phyloP scores from a whole-genome alignment of 2,329 filamentous ascomycete genomes.

The Hirsutella minnesotensis region DNA sequence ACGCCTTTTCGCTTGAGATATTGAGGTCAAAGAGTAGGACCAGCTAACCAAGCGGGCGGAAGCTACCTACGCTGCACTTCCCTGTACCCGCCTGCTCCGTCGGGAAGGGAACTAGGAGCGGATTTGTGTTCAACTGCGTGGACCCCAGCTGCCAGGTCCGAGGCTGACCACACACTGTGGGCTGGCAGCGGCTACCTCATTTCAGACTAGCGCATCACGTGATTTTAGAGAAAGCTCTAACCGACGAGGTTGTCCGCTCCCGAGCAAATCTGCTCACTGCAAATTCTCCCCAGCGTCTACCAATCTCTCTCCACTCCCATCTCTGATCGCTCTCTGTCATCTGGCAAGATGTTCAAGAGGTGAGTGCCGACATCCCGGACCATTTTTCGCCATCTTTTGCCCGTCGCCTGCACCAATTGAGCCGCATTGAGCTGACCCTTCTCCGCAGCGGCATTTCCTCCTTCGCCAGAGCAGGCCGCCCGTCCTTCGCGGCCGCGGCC shows the following conservation, averaged over 20 bases:
- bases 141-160: neutral
- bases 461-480: slow-evolving; percentile 50
- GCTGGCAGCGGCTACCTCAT: slow-evolving; percentile 5
- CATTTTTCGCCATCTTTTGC: slow-evolving; percentile 13
- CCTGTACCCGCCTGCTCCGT: no score
- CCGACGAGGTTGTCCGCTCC: slow-evolving; percentile 28
- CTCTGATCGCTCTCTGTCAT: slow-evolving; percentile 53
- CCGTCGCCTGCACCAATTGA: slow-evolving; percentile 29
- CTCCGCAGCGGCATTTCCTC: slow-evolving; percentile 52
- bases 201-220: slow-evolving; percentile 24
- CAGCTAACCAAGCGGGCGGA: no score
- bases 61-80: no score
- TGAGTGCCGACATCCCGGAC: slow-evolving; percentile 35
- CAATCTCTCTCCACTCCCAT: slow-evolving; percentile 47
- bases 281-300: slow-evolving; percentile 36
- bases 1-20: no score
- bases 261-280: slow-evolving; percentile 37
- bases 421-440: slow-evolving; percentile 32
- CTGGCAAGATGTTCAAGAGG: slow-evolving; percentile 76
- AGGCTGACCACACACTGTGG: neutral
- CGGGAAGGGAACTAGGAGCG: no score
- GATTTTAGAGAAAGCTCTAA: slow-evolving; percentile 29
- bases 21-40: no score
- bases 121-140: no score
- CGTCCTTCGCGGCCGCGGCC: slow-evolving; percentile 44